These are phyloP conservation scores for Dovyalis caffra DNA, from an alignment of 345 rosid genomes.

Conservation along the genomic window DNA sequence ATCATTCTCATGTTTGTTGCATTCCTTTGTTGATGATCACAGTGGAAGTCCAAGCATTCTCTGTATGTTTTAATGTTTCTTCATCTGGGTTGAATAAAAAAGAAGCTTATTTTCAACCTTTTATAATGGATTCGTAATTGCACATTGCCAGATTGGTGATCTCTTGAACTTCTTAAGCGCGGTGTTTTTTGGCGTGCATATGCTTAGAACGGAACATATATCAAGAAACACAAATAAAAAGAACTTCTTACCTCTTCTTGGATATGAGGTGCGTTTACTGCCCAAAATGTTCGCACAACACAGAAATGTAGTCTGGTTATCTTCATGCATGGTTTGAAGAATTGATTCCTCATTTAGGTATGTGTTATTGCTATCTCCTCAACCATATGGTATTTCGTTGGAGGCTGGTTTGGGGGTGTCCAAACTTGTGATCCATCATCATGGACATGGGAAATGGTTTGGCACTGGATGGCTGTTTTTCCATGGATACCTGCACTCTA, in stretches of 20 bases:
- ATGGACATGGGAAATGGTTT: slow-evolving; percentile 47
- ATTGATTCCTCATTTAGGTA: slow-evolving; percentile 30
- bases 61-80: not conserved
- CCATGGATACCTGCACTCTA: slow-evolving; percentile 70
- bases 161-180: slow-evolving; percentile 62
- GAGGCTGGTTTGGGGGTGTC: slow-evolving; percentile 32
- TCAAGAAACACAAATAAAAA: slow-evolving; percentile 47
- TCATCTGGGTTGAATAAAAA: not conserved
- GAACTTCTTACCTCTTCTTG: slow-evolving; percentile 51
- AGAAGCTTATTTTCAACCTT: not conserved
- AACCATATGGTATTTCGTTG: slow-evolving; percentile 45
- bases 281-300: not conserved
- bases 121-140: not conserved
- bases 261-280: slow-evolving; percentile 45
- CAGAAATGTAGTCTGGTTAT: not conserved
- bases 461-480: slow-evolving; percentile 51
- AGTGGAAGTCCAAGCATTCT: not conserved
- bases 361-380: slow-evolving; percentile 49
- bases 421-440: slow-evolving; percentile 32
- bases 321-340: slow-evolving; percentile 13
- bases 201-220: slow-evolving; percentile 59
- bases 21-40: not conserved
- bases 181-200: slow-evolving; percentile 62
- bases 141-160: slow-evolving; percentile 51
- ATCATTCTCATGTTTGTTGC: not conserved